Evolutionary conservation across 2,329 filamentous ascomycete genomes (phyloP).

Genomic region (Aspergillus viridinutans): DNA sequence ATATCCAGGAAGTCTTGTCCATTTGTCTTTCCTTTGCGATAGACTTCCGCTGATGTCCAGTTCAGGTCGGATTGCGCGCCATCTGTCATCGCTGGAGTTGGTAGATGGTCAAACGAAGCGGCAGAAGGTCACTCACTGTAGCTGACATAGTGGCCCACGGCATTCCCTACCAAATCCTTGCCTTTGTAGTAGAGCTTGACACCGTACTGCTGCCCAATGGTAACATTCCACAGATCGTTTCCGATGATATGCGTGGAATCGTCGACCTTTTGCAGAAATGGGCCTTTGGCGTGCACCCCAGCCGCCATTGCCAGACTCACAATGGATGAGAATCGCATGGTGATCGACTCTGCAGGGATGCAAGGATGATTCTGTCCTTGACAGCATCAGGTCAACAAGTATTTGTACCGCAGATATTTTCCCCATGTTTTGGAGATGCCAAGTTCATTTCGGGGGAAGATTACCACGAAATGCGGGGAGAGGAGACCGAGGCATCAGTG

Average conservation of each 20-base stretch:
- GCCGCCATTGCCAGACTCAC: neutral
- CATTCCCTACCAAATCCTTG: slow-evolving; percentile 40
- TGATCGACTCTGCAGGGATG: neutral
- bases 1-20: slow-evolving; percentile 45
- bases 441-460: neutral
- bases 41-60: slow-evolving; percentile 47
- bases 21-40: slow-evolving; percentile 27
- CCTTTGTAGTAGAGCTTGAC: slow-evolving; percentile 41
- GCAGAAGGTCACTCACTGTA: slow-evolving; percentile 32
- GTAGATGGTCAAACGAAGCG: neutral
- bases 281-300: neutral
- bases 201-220: slow-evolving; percentile 35
- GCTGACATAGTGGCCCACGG: slow-evolving; percentile 43
- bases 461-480: neutral
- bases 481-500: neutral
- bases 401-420: neutral
- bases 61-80: slow-evolving; percentile 45
- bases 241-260: slow-evolving; percentile 24
- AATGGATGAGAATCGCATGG: neutral
- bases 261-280: slow-evolving; percentile 13
- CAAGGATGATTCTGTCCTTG: neutral
- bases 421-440: neutral
- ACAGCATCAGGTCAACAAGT: neutral
- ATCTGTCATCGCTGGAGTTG: slow-evolving; percentile 28
- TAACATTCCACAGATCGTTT: slow-evolving; percentile 42